These are phyloP conservation scores for Berkeleyomyces basicola DNA, from an alignment of 2,329 filamentous ascomycete genomes.

Conservation along the genomic window DNA sequence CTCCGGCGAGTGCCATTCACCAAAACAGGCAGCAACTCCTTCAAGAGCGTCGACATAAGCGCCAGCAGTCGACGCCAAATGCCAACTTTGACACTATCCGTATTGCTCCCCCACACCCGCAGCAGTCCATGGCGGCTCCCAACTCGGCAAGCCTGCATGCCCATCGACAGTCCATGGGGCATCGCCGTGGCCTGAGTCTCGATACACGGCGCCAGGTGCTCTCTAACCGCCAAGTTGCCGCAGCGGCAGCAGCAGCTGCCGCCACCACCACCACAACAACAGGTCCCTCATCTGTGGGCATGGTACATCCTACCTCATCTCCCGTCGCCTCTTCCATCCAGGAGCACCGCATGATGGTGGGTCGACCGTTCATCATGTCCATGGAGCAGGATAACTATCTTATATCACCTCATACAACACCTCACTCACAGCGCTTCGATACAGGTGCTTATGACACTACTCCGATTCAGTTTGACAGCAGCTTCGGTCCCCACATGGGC, in stretches of 20 bases:
- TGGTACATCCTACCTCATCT: slow-evolving; percentile 24
- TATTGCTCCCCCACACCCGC: slow-evolving; percentile 31
- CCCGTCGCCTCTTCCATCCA: slow-evolving; percentile 15
- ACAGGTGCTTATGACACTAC: slow-evolving; percentile 28
- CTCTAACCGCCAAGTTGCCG: slow-evolving; percentile 3
- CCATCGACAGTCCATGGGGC: slow-evolving; percentile 24
- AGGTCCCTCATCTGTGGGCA: slow-evolving; percentile 13
- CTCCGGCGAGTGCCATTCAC: slow-evolving; percentile 12
- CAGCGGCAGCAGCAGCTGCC: slow-evolving; percentile 11
- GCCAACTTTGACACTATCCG: slow-evolving; percentile 54
- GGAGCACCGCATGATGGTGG: slow-evolving; percentile 16
- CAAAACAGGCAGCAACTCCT: slow-evolving; percentile 13
- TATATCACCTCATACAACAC: slow-evolving; percentile 38
- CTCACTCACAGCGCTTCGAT: slow-evolving; percentile 37
- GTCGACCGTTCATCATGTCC: slow-evolving; percentile 19
- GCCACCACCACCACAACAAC: slow-evolving; percentile 23
- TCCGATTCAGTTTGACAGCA: slow-evolving; percentile 30
- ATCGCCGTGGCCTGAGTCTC: slow-evolving; percentile 73
- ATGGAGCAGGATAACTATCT: slow-evolving; percentile 33
- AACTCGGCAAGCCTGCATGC: slow-evolving; percentile 1
- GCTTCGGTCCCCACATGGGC: slow-evolving; percentile 21
- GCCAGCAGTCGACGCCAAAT: slow-evolving; percentile 74
- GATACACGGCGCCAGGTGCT: slow-evolving; percentile 46
- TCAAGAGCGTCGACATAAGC: slow-evolving; percentile 43
- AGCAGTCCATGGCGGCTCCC: slow-evolving; percentile 20